Conservation (phyloP, 345 rosid species). For the Eucalyptus coolabah region DNA sequence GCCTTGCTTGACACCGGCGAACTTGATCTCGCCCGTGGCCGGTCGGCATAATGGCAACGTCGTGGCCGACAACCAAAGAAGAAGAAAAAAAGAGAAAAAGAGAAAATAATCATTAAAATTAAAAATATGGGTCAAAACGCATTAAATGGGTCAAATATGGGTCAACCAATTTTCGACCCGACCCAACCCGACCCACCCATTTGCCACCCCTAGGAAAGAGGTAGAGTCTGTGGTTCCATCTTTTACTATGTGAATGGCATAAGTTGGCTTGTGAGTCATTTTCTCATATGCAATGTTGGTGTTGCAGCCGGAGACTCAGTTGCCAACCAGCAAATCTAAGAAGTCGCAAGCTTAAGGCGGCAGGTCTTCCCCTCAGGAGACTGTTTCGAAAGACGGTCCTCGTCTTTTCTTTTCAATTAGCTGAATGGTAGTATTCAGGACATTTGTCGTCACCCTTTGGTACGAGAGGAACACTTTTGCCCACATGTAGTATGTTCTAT, state of each 20-base stretch:
- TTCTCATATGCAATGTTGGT: neutral
- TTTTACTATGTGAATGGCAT: neutral
- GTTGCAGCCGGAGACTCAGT: constrained; percentile 21
- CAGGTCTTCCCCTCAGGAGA: neutral
- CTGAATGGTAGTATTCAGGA: neutral
- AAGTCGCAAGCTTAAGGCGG: constrained; percentile 3
- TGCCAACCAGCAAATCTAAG: constrained; percentile 21
- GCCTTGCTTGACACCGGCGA: too few relatives aligned
- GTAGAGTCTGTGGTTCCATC: neutral
- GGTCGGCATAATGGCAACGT: too few relatives aligned
- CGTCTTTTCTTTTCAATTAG: neutral
- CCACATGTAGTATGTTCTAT: neutral
- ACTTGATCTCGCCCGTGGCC: too few relatives aligned
- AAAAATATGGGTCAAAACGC: too few relatives aligned
- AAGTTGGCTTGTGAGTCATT: neutral
- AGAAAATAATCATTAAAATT: too few relatives aligned
- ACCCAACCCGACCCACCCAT: too few relatives aligned
- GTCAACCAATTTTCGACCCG: too few relatives aligned
- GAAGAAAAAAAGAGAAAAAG: too few relatives aligned
- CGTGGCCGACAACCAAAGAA: too few relatives aligned
- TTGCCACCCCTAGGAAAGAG: too few relatives aligned
- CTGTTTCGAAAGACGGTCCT: neutral
- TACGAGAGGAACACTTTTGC: neutral
- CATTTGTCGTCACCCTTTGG: neutral
- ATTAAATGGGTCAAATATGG: too few relatives aligned